phyloP scores from a whole-genome alignment of 306 rosid species.

The Casuarina glauca region DNA sequence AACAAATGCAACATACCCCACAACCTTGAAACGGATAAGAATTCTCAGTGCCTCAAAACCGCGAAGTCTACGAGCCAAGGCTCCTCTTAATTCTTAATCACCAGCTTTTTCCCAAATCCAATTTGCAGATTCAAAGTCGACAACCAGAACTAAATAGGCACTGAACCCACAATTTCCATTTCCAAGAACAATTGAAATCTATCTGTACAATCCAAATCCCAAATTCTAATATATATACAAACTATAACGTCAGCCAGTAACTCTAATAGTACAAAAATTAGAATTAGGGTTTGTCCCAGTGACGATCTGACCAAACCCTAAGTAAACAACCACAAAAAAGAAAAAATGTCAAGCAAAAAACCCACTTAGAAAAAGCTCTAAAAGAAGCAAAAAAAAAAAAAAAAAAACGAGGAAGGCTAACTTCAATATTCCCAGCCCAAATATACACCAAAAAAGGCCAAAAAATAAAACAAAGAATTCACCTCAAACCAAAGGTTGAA shows the following conservation, averaged over 20 bases:
- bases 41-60: slow-evolving; percentile 1
- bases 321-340: neutral
- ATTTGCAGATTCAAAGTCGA: neutral
- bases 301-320: slow-evolving; percentile 18
- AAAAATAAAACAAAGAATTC: neutral
- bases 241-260: neutral
- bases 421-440: neutral
- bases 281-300: slow-evolving; percentile 2
- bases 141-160: slow-evolving; percentile 6
- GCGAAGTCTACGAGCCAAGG: neutral
- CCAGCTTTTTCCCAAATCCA: neutral
- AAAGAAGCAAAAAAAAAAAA: neutral
- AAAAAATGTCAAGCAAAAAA: slow-evolving; percentile 3
- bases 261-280: neutral
- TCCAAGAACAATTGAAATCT: neutral
- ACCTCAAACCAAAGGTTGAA: neutral
- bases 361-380: neutral
- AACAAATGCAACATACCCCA: slow-evolving; percentile 22
- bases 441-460: neutral
- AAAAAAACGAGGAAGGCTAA: neutral
- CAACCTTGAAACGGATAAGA: slow-evolving; percentile 8
- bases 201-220: slow-evolving; percentile 2
- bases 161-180: slow-evolving; percentile 5
- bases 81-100: neutral
- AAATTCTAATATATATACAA: slow-evolving; percentile 6